Percentiles rank a stretch among this genome's conserved stretches.
These are phyloP conservation scores for Aspergillus sp. DNA, from an alignment of 2,329 filamentous ascomycete genomes.

Conservation along the genomic window DNA sequence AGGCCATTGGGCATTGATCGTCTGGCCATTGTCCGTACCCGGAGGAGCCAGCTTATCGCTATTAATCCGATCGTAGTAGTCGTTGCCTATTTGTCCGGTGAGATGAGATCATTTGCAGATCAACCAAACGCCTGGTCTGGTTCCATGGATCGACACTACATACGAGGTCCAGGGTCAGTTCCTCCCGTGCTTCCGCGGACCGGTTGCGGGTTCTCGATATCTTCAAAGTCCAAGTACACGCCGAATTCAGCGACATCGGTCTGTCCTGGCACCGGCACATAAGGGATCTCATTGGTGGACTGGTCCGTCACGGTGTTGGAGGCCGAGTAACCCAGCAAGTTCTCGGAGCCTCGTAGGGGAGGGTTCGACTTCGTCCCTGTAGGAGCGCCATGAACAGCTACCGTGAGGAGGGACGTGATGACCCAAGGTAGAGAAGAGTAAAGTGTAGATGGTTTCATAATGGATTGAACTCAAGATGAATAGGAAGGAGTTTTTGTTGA, in stretches of 20 bases:
- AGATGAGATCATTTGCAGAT: not conserved
- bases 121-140: not conserved
- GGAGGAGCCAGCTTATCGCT: constrained; percentile 59
- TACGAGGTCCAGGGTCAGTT: constrained; percentile 57
- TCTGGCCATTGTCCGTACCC: constrained; percentile 49
- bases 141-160: constrained; percentile 11
- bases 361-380: constrained; percentile 20
- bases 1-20: constrained; percentile 55
- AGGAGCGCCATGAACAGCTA: constrained; percentile 19
- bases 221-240: constrained; percentile 57
- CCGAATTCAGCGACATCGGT: constrained; percentile 54
- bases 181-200: constrained; percentile 55
- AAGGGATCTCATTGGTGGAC: constrained; percentile 40
- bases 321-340: constrained; percentile 44
- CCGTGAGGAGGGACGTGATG: not conserved
- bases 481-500: not conserved
- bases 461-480: not conserved
- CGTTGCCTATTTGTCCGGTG: constrained; percentile 37
- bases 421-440: constrained; percentile 7
- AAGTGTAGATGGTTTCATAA: constrained; percentile 16
- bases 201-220: constrained; percentile 56
- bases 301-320: constrained; percentile 38
- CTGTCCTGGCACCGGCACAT: constrained; percentile 54
- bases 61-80: constrained; percentile 56
- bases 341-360: constrained; percentile 31